Percentiles rank a stretch among this genome's conserved stretches.
These are phyloP conservation scores for Halenospora varia DNA, from an alignment of 495 filamentous ascomycete genomes.

Conservation along the genomic window DNA sequence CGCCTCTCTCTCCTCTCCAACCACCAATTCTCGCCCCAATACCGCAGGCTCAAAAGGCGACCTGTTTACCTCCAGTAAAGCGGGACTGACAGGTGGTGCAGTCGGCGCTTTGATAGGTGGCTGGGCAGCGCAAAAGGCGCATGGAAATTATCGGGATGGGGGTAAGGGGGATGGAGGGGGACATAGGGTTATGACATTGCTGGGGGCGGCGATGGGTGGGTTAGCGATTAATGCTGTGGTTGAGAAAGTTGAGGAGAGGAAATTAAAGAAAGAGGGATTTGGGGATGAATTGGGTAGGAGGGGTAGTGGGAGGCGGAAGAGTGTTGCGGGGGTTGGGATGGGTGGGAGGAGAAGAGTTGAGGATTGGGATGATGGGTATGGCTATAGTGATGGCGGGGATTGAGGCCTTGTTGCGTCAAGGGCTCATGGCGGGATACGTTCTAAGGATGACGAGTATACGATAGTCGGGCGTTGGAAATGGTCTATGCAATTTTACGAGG, in stretches of 20 bases:
- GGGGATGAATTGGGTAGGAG: background rate
- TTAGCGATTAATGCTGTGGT: conserved; percentile 4
- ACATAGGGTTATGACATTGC: background rate
- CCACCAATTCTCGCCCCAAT: background rate
- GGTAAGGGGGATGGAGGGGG: background rate
- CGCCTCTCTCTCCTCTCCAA: background rate
- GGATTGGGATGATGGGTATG: background rate
- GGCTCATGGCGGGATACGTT: background rate
- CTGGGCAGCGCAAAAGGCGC: conserved; percentile 6
- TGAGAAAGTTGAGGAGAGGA: conserved; percentile 1
- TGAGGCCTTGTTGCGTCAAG: background rate
- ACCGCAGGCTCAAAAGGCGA: background rate
- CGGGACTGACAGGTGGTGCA: conserved; percentile 10
- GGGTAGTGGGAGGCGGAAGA: background rate
- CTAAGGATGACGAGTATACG: background rate
- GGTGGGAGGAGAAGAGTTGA: background rate
- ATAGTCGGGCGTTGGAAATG: too few relatives aligned
- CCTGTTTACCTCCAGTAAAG: conserved; percentile 8
- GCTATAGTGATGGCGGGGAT: background rate
- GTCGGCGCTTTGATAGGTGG: conserved; percentile 20
- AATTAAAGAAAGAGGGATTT: background rate
- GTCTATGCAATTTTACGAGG: too few relatives aligned
- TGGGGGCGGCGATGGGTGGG: conserved; percentile 2
- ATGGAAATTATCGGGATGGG: background rate
- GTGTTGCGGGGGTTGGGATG: background rate